Evolutionary conservation across 2,329 filamentous ascomycete genomes (phyloP).

Genomic region (Diplocarpon rosae): DNA sequence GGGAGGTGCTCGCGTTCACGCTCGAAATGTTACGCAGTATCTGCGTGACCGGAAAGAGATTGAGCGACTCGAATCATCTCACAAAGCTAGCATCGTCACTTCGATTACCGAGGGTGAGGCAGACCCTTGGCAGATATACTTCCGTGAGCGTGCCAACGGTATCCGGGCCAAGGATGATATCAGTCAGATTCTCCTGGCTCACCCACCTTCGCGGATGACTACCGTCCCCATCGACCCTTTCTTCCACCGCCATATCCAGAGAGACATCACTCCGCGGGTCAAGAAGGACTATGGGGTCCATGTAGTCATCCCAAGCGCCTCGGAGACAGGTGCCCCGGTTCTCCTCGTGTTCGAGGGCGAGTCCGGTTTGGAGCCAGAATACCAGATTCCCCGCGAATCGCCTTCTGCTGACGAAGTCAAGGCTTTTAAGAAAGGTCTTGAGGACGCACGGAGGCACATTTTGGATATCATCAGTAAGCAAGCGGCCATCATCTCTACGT

Average conservation of each 20-base stretch:
- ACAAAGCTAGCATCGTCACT: slow-evolving; percentile 80
- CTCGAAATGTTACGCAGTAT: slow-evolving; percentile 79
- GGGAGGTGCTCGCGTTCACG: slow-evolving; percentile 66
- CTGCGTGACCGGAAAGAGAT: slow-evolving; percentile 73
- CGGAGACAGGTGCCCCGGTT: slow-evolving; percentile 48
- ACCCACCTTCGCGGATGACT: slow-evolving; percentile 62
- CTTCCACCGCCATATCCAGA: slow-evolving; percentile 63
- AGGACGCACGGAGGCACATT: slow-evolving; percentile 46
- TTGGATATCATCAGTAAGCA: slow-evolving; percentile 47
- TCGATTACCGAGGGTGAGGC: slow-evolving; percentile 59
- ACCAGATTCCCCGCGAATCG: slow-evolving; percentile 43
- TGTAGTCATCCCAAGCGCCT: slow-evolving; percentile 56
- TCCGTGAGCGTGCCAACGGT: slow-evolving; percentile 72
- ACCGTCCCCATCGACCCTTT: slow-evolving; percentile 63
- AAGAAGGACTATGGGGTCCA: slow-evolving; percentile 62
- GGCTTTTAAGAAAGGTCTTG: slow-evolving; percentile 43
- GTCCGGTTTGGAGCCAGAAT: slow-evolving; percentile 35
- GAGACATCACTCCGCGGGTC: slow-evolving; percentile 50
- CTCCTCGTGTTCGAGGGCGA: slow-evolving; percentile 66
- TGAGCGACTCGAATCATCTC: slow-evolving; percentile 65
- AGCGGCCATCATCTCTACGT: slow-evolving; percentile 38
- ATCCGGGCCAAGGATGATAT: slow-evolving; percentile 67
- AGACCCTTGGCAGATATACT: slow-evolving; percentile 79
- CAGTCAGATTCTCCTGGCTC: slow-evolving; percentile 59
- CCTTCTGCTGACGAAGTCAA: slow-evolving; percentile 39